Evolutionary conservation across 441 rosid genomes (phyloP), one percentile per base, ranked within the genome.

Genomic region (Gossypium laxum): DNA sequence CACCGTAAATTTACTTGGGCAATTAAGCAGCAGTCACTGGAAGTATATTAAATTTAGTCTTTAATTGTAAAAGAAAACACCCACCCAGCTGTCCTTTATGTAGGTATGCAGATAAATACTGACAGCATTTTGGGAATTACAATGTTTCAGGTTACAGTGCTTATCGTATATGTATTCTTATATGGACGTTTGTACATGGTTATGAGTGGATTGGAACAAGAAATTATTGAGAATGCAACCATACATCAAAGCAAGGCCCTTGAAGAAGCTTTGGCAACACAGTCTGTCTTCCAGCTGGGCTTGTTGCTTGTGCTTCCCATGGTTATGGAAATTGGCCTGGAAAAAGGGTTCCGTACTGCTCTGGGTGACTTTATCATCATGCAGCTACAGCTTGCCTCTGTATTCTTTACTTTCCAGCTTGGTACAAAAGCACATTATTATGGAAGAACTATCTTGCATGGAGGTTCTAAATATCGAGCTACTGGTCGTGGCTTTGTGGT

Each of bases 311-410:
- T 94, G 72, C 73, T 94, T 52, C 99, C 99, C 7, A 90, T 94
- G 98, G 85, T 94, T 62, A 92, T 94, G 98, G 98, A 94, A 81
- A 89, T 86, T 26, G 97, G 97, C 38, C 84, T 94, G 75, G 96
- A 91, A 77, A 87, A 90, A 81, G 99, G 99, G 18, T 90, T 94
- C 38, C 90, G 94, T 55, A 75, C 91, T 48, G 99, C 99, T 59
- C 78, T 94, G 15, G 96, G 90, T 18, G 93, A 90, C 70, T 90
- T 94, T 72, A 79, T 94, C 80, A 89, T 90, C 54, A 92, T 94
- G 98, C 98, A 92, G 82, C 86, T 94, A 74, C 98, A 94, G 76
- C 88, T 92, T 64, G 99, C 99, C 21, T 85, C 99, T 0, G 94
- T 89, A 34, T 92, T 92, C 84, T 92, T 94, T 72, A 88, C 98